phyloP scores from a whole-genome alignment of 257 asterid species.

The Linderniella brevidens region DNA sequence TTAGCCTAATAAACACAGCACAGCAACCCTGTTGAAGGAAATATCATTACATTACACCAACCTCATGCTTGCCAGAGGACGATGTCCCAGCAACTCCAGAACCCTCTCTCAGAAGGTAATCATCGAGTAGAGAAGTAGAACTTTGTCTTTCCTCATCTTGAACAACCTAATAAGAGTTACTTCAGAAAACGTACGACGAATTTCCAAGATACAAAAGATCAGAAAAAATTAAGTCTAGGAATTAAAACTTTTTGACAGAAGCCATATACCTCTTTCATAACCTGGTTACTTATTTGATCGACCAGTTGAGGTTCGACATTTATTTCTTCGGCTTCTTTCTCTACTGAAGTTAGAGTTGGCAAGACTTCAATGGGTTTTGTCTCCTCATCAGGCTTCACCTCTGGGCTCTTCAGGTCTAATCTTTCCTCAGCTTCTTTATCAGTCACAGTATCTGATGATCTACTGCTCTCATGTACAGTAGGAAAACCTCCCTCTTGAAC shows the following conservation, averaged over 20 bases:
- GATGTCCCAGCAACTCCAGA: slow-evolving; percentile 20
- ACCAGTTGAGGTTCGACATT: slow-evolving; percentile 18
- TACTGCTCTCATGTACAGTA: slow-evolving; percentile 19
- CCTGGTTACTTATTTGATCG: slow-evolving; percentile 20
- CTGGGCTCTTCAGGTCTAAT: slow-evolving; percentile 22
- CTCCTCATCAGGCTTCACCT: slow-evolving; percentile 22
- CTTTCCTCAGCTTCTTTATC: slow-evolving; percentile 30
- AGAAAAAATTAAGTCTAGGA: background rate
- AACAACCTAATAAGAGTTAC: slow-evolving; percentile 34
- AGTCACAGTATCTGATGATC: slow-evolving; percentile 26
- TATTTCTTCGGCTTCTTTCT: slow-evolving; percentile 20
- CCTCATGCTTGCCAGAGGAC: slow-evolving; percentile 33
- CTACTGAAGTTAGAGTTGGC: slow-evolving; percentile 19
- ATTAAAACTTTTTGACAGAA: slow-evolving; percentile 11
- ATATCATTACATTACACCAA: slow-evolving; percentile 8
- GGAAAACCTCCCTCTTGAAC: slow-evolving; percentile 23
- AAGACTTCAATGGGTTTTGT: slow-evolving; percentile 24
- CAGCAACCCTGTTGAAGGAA: background rate
- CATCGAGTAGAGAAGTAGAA: slow-evolving; percentile 53
- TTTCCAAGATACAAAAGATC: slow-evolving; percentile 1
- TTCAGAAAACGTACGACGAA: slow-evolving; percentile 14
- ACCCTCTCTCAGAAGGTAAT: slow-evolving; percentile 37
- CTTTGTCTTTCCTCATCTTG: slow-evolving; percentile 20
- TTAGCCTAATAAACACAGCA: slow-evolving; percentile 7
- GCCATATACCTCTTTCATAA: slow-evolving; percentile 31